These are phyloP conservation scores for Fonsecaea erecta DNA, from an alignment of 2,329 filamentous ascomycete species.

Conservation along the genomic window DNA sequence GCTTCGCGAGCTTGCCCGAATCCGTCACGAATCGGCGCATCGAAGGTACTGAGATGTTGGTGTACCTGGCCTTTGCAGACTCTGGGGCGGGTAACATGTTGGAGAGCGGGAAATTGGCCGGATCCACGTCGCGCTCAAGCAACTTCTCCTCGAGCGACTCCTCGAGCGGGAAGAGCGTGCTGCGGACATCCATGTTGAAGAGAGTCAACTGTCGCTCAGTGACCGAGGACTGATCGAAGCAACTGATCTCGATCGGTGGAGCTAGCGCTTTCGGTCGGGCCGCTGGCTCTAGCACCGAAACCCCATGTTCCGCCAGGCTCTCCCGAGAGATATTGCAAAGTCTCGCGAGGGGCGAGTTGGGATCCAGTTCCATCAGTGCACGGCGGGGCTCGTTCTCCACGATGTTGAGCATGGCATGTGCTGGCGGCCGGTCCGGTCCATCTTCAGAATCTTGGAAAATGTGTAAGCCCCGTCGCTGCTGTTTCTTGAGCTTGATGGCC, in stretches of 20 bases:
- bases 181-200: slow-evolving; percentile 79
- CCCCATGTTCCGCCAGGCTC: slow-evolving; percentile 70
- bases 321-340: slow-evolving; percentile 78
- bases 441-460: slow-evolving; percentile 60
- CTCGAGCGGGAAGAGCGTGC: slow-evolving; percentile 67
- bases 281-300: slow-evolving; percentile 79
- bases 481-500: slow-evolving; percentile 68
- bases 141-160: slow-evolving; percentile 72
- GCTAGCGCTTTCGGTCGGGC: slow-evolving; percentile 78
- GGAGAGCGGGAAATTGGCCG: slow-evolving; percentile 65
- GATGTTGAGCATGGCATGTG: slow-evolving; percentile 82
- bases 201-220: slow-evolving; percentile 73
- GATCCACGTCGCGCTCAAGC: slow-evolving; percentile 72
- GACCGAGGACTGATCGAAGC: slow-evolving; percentile 67
- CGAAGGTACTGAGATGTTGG: slow-evolving; percentile 87
- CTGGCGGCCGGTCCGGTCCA: slow-evolving; percentile 64
- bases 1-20: slow-evolving; percentile 90
- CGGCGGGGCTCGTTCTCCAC: slow-evolving; percentile 68
- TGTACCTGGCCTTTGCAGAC: slow-evolving; percentile 82
- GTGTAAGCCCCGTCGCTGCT: slow-evolving; percentile 68
- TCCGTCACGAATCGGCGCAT: slow-evolving; percentile 98
- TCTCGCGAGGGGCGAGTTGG: slow-evolving; percentile 71
- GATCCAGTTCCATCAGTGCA: slow-evolving; percentile 70
- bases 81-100: slow-evolving; percentile 76
- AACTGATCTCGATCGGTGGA: slow-evolving; percentile 81